A percentile compares a stretch with the other conserved stretches of the same genome.
Evolutionary conservation across 768 basidiomycete species (phyloP).

Genomic region (Termitomyces heimii): DNA sequence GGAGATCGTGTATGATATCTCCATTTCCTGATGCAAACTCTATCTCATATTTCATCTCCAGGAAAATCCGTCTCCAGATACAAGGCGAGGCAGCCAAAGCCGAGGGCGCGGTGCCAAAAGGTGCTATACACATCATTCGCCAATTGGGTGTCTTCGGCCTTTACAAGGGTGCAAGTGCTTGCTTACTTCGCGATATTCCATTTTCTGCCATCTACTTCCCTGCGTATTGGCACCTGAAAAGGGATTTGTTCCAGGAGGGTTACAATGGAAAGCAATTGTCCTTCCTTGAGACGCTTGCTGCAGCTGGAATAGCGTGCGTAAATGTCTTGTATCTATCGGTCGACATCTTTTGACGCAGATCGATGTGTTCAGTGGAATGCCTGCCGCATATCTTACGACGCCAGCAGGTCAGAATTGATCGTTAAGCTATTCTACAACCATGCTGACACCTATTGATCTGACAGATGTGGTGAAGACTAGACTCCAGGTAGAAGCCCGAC

Average conservation of each 20-base stretch:
- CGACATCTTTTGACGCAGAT: slow-evolving; percentile 21
- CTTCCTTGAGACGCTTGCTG: slow-evolving; percentile 81
- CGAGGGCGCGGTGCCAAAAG: slow-evolving; percentile 75
- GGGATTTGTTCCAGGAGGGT: slow-evolving; percentile 92
- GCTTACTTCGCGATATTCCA: slow-evolving; percentile 91
- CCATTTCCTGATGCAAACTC: not conserved
- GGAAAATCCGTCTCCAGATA: slow-evolving; percentile 92
- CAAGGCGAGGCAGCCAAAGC: slow-evolving; percentile 92
- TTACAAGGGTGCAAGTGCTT: slow-evolving; percentile 91
- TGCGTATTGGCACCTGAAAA: slow-evolving; percentile 85
- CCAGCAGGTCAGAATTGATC: slow-evolving; percentile 61
- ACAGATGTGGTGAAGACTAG: slow-evolving; percentile 96
- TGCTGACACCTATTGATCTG: slow-evolving; percentile 11
- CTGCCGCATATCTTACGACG: slow-evolving; percentile 90
- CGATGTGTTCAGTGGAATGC: slow-evolving; percentile 76
- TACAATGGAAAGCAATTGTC: slow-evolving; percentile 90
- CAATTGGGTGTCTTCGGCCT: slow-evolving; percentile 90
- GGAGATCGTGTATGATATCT: slow-evolving; percentile 76
- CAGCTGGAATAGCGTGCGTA: slow-evolving; percentile 79
- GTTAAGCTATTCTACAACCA: slow-evolving; percentile 1
- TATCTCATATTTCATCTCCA: slow-evolving; percentile 22
- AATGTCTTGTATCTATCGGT: slow-evolving; percentile 8
- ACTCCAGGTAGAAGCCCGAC: slow-evolving; percentile 86
- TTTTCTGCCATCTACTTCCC: slow-evolving; percentile 95
- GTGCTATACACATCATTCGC: slow-evolving; percentile 88